Percentiles rank a stretch among this genome's conserved stretches.
These are phyloP conservation scores for Fusarium sp. DNA, from an alignment of 2,329 filamentous ascomycete species.

Conservation along the genomic window DNA sequence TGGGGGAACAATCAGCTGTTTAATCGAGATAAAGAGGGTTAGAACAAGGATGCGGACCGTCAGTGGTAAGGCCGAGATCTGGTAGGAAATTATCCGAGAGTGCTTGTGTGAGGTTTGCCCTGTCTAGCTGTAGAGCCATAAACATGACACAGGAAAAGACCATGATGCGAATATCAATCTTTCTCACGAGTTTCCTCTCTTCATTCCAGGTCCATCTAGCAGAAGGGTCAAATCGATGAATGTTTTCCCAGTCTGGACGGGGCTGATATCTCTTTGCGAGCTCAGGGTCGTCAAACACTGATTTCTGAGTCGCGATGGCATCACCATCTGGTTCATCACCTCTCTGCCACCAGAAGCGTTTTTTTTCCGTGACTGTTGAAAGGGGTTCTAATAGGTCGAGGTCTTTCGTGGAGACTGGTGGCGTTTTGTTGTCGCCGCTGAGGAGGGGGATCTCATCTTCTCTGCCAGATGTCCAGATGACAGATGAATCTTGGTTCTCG, in stretches of 20 bases:
- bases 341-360: background rate
- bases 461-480: background rate
- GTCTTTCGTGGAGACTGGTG: background rate
- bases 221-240: conserved; percentile 59
- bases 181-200: background rate
- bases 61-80: conserved; percentile 55
- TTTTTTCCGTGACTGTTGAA: background rate
- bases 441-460: conserved; percentile 6
- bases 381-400: background rate
- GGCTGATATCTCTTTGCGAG: conserved; percentile 50
- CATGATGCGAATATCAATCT: conserved; percentile 51
- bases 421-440: background rate
- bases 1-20: conserved; percentile 12
- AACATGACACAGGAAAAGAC: conserved; percentile 57
- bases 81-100: conserved; percentile 59
- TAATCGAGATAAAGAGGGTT: too few species aligned
- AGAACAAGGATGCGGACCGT: conserved; percentile 40
- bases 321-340: conserved; percentile 1
- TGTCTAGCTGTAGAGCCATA: conserved; percentile 59
- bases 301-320: conserved; percentile 52
- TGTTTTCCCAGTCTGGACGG: conserved; percentile 51
- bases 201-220: conserved; percentile 56
- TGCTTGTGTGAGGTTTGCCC: conserved; percentile 59
- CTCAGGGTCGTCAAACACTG: conserved; percentile 57
- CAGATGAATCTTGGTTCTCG: background rate